These are phyloP conservation scores for Paralagenidium karlingii DNA, from an alignment of 352 stramenopile genomes.

Conservation along the genomic window DNA sequence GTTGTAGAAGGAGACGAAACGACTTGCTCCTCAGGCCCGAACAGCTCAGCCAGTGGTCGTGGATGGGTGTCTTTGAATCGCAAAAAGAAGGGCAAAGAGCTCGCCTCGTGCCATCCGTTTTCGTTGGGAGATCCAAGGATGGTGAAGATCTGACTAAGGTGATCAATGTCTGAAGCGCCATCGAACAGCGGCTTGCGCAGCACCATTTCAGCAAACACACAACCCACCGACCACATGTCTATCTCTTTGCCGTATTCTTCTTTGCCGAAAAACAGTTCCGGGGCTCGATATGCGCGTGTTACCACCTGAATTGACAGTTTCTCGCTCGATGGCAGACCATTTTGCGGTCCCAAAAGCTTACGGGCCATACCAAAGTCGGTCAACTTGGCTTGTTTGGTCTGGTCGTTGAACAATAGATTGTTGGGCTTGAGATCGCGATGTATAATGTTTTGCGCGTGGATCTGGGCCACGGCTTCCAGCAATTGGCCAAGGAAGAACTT, in stretches of 20 bases:
- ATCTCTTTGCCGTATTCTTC: slow-evolving; percentile 41
- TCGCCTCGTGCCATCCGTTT: slow-evolving; percentile 44
- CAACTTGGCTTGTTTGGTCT: slow-evolving; percentile 36
- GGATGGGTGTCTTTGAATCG: slow-evolving; percentile 61
- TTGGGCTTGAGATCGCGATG: slow-evolving; percentile 78
- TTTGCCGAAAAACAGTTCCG: slow-evolving; percentile 69
- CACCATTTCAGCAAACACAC: slow-evolving; percentile 70
- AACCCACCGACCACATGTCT: slow-evolving; percentile 71
- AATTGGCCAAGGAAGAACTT: slow-evolving; percentile 67
- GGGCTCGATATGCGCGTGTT: slow-evolving; percentile 53
- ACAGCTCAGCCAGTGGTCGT: slow-evolving; percentile 33
- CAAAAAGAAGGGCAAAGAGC: slow-evolving; percentile 52
- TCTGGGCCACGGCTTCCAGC: slow-evolving; percentile 36
- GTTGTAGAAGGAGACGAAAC: too few species aligned
- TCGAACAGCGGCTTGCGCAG: slow-evolving; percentile 44
- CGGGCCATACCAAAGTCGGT: slow-evolving; percentile 72
- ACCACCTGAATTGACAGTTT: slow-evolving; percentile 62
- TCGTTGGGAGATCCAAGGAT: slow-evolving; percentile 46
- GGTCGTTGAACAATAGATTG: slow-evolving; percentile 49
- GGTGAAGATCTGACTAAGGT: slow-evolving; percentile 62
- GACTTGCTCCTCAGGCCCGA: too few species aligned
- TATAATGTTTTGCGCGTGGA: slow-evolving; percentile 39
- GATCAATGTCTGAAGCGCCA: slow-evolving; percentile 64
- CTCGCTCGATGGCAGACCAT: slow-evolving; percentile 3
- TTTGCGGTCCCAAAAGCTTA: slow-evolving; percentile 9